phyloP scores from a whole-genome alignment of 2,329 filamentous ascomycete genomes.

The Penicillium expansum region DNA sequence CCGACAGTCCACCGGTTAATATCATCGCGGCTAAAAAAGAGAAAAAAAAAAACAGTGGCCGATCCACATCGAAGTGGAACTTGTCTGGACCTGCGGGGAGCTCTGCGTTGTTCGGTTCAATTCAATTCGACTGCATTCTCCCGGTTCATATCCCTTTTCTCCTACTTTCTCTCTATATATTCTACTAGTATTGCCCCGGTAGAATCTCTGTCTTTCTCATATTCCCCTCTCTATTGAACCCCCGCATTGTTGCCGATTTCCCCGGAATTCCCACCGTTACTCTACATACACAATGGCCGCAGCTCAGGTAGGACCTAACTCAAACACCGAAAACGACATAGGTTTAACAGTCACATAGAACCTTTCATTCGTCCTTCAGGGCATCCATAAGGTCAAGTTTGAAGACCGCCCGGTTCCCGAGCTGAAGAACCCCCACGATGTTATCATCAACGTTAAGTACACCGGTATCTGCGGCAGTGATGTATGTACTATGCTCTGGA shows the following conservation, averaged over 20 bases:
- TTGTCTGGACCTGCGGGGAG: slow-evolving; percentile 12
- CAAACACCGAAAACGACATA: neutral
- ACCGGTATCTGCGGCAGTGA: slow-evolving; percentile 88
- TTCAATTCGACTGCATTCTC: slow-evolving; percentile 15
- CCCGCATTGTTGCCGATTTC: slow-evolving; percentile 4
- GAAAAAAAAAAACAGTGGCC: neutral
- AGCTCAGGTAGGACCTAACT: slow-evolving; percentile 18
- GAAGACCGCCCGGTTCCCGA: slow-evolving; percentile 72
- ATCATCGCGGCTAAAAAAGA: slow-evolving; percentile 9
- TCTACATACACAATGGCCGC: slow-evolving; percentile 12
- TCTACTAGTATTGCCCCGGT: neutral
- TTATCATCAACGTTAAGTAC: slow-evolving; percentile 77
- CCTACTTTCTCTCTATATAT: neutral
- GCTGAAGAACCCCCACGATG: slow-evolving; percentile 66
- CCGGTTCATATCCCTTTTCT: slow-evolving; percentile 4
- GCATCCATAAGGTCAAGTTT: slow-evolving; percentile 68
- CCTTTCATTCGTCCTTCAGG: slow-evolving; percentile 80
- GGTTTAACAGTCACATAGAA: slow-evolving; percentile 53
- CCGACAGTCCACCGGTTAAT: slow-evolving; percentile 5
- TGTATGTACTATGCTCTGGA: slow-evolving; percentile 46
- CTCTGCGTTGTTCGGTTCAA: slow-evolving; percentile 19
- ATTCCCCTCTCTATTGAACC: neutral
- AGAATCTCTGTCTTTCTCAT: neutral
- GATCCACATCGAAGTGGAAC: slow-evolving; percentile 5
- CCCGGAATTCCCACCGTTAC: neutral